Percentiles rank a stretch among this genome's conserved stretches.
Conservation (phyloP, 345 rosid genomes). For the Dipteronia sinensis region DNA sequence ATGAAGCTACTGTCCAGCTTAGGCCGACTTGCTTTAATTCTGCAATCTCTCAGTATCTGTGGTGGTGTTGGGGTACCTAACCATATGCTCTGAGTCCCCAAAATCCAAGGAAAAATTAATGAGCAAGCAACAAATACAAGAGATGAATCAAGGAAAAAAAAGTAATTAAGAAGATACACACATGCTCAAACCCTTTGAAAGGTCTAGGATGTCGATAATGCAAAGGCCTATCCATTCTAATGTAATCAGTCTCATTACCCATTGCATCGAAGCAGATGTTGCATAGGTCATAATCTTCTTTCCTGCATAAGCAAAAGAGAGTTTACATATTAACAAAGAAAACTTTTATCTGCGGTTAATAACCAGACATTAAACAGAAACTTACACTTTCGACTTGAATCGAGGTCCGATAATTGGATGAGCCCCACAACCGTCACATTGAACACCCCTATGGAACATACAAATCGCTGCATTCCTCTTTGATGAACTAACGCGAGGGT, state of each 20-base stretch:
- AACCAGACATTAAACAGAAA: not conserved
- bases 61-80: conserved; percentile 27
- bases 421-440: conserved; percentile 91
- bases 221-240: conserved; percentile 67
- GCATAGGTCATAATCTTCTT: conserved; percentile 90
- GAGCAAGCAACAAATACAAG: not conserved
- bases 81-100: conserved; percentile 36
- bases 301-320: conserved; percentile 44
- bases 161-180: conserved; percentile 29
- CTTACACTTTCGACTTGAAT: conserved; percentile 93
- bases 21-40: conserved; percentile 38
- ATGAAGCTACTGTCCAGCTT: conserved; percentile 81
- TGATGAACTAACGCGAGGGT: conserved; percentile 14
- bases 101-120: conserved; percentile 11
- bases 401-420: conserved; percentile 89
- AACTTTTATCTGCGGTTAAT: not conserved
- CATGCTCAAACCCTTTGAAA: conserved; percentile 43
- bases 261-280: conserved; percentile 69
- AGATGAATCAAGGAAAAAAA: conserved; percentile 8
- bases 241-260: conserved; percentile 71
- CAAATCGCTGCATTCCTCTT: conserved; percentile 44
- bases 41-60: conserved; percentile 25
- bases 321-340: not conserved
- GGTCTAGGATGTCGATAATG: conserved; percentile 29
- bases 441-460: conserved; percentile 78